These are phyloP conservation scores for Anthracocystis setariae DNA, from an alignment of 1,284 basidiomycete genomes.

Conservation along the genomic window DNA sequence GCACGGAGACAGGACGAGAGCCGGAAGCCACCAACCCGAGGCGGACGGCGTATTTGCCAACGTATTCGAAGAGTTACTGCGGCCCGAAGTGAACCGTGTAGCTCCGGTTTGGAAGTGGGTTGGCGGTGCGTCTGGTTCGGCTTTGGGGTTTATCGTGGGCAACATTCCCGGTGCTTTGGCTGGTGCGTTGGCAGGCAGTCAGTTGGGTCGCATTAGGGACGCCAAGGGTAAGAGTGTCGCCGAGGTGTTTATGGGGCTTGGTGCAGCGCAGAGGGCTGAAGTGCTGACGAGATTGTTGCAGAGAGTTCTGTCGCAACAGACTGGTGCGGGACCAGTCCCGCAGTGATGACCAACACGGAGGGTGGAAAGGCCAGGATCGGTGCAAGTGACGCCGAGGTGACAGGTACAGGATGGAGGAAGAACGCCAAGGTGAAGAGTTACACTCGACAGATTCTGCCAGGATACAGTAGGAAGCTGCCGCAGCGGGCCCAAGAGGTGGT, in stretches of 20 bases:
- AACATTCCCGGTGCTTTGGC: constrained; percentile 59
- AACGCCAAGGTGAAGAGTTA: constrained; percentile 10
- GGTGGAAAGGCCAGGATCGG: not conserved
- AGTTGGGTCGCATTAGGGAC: constrained; percentile 64
- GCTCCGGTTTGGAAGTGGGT: constrained; percentile 58
- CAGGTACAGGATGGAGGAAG: constrained; percentile 1
- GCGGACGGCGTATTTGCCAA: constrained; percentile 59
- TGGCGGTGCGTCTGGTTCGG: constrained; percentile 57
- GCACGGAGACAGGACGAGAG: constrained; percentile 12
- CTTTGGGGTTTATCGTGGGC: constrained; percentile 62
- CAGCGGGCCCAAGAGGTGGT: constrained; percentile 27
- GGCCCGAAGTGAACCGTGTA: constrained; percentile 63
- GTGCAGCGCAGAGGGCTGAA: constrained; percentile 82
- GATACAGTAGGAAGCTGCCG: constrained; percentile 8
- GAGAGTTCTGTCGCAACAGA: constrained; percentile 76
- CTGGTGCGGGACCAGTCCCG: constrained; percentile 14
- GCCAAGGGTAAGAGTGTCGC: constrained; percentile 66
- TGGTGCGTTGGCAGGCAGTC: constrained; percentile 61
- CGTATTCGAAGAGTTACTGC: constrained; percentile 65
- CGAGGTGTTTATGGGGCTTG: constrained; percentile 84
- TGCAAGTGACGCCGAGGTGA: not conserved
- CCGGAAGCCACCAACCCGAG: constrained; percentile 41
- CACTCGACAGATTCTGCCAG: constrained; percentile 12
- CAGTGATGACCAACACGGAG: constrained; percentile 12
- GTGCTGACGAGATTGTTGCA: constrained; percentile 83